A percentile compares a stretch with the other conserved stretches of the same genome.
Evolutionary conservation across 805 yeast species (phyloP).

Genomic region (Suhomyces prunicola): DNA sequence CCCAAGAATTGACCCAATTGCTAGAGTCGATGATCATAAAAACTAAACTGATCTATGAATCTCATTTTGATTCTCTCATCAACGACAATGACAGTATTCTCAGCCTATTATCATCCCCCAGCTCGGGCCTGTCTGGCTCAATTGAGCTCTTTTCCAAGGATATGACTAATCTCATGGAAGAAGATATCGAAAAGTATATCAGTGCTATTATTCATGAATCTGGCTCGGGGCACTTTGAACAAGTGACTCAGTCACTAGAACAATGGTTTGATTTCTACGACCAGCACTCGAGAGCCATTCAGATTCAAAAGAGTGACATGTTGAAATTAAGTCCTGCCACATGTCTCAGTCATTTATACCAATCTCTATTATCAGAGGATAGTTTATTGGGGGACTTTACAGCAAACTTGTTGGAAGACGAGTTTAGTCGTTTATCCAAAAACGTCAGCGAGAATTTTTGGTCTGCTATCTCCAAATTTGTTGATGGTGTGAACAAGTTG

Average conservation of each 20-base stretch:
- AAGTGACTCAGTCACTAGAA: not conserved
- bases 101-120: not conserved
- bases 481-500: not conserved
- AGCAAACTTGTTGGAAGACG: conserved; percentile 8
- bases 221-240: not conserved
- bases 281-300: conserved; percentile 1
- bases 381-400: conserved; percentile 18
- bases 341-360: conserved; percentile 5
- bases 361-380: not conserved
- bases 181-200: conserved; percentile 28
- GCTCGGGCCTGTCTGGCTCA: not conserved
- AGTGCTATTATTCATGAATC: conserved; percentile 7
- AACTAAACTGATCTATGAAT: conserved; percentile 5
- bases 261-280: conserved; percentile 9
- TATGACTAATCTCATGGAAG: conserved; percentile 24
- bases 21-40: conserved; percentile 1
- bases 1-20: conserved; percentile 5
- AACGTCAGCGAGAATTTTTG: conserved; percentile 9
- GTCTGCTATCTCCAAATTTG: conserved; percentile 3
- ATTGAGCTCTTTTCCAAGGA: conserved; percentile 17
- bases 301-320: not conserved
- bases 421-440: conserved; percentile 12
- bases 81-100: not conserved
- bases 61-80: conserved; percentile 7
- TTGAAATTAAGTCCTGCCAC: conserved; percentile 4